Conservation (phyloP, 768 basidiomycete species). For the Roridomyces roridus region DNA sequence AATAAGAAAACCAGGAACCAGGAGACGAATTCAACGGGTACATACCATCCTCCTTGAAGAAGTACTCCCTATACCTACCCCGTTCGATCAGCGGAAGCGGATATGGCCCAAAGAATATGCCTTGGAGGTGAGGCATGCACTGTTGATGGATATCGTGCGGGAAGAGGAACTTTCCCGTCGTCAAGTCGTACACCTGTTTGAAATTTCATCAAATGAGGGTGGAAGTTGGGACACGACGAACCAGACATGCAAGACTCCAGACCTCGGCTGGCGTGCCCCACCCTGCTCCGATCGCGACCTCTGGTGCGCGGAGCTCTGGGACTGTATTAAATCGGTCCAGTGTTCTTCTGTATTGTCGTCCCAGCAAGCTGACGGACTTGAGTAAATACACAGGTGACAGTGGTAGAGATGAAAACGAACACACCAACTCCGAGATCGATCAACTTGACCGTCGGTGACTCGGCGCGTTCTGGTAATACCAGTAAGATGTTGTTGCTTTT, state of each 20-base stretch:
- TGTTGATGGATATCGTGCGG: too few relatives aligned
- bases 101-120: too few relatives aligned
- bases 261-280: slow-evolving; percentile 13
- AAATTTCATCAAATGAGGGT: background rate
- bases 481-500: slow-evolving; percentile 14
- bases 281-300: slow-evolving; percentile 10
- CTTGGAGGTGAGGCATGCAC: too few relatives aligned
- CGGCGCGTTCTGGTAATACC: background rate
- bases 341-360: slow-evolving; percentile 10
- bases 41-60: too few relatives aligned
- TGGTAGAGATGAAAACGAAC: background rate
- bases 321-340: slow-evolving; percentile 11
- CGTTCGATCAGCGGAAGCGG: too few relatives aligned
- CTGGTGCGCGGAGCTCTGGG: slow-evolving; percentile 11
- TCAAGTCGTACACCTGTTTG: slow-evolving; percentile 6
- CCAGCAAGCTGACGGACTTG: slow-evolving; percentile 9
- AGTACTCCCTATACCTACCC: too few relatives aligned
- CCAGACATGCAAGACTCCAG: slow-evolving; percentile 13
- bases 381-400: background rate
- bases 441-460: slow-evolving; percentile 3
- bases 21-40: too few relatives aligned
- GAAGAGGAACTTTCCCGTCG: too few relatives aligned
- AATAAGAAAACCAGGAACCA: too few relatives aligned
- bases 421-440: slow-evolving; percentile 14
- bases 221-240: background rate